Evolutionary conservation across 768 basidiomycete species (phyloP).

Genomic region (Leccinum boreale): DNA sequence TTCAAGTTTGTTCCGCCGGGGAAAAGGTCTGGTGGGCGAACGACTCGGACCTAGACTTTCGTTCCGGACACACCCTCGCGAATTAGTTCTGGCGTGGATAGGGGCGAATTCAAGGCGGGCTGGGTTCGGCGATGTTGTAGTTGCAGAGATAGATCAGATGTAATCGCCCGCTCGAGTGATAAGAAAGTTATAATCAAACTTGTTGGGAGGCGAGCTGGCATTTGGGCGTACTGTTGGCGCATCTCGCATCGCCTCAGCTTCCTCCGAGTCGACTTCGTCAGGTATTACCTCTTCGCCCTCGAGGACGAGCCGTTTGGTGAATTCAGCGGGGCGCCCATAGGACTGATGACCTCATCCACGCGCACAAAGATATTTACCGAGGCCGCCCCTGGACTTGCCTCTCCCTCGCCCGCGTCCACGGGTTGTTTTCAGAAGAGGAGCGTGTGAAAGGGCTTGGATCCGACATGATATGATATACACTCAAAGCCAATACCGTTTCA

Average conservation of each 20-base stretch:
- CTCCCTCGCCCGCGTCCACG: slow-evolving; percentile 44
- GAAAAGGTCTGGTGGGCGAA: no score
- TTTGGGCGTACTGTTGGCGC: slow-evolving; percentile 47
- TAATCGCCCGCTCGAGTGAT: no score
- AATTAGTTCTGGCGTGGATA: no score
- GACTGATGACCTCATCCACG: slow-evolving; percentile 56
- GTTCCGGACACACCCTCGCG: no score
- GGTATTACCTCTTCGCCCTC: slow-evolving; percentile 48
- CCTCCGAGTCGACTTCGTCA: slow-evolving; percentile 40
- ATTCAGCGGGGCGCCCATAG: slow-evolving; percentile 62
- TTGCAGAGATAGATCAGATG: no score
- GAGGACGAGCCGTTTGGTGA: slow-evolving; percentile 54
- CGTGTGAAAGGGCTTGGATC: slow-evolving; percentile 10
- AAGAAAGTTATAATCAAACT: no score
- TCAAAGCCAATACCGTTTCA: no score
- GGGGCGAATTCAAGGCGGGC: no score
- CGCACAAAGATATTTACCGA: slow-evolving; percentile 72
- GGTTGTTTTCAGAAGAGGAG: slow-evolving; percentile 8
- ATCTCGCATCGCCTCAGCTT: slow-evolving; percentile 42
- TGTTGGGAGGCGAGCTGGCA: slow-evolving; percentile 61
- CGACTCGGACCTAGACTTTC: no score
- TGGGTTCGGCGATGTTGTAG: no score
- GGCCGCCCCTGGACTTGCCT: slow-evolving; percentile 61
- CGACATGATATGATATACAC: slow-evolving; percentile 9
- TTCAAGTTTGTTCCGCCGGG: no score